Base-by-base conservation (phyloP, 192 early-diverging fungal species). In the Phycomyces blakesleeanus region DNA sequence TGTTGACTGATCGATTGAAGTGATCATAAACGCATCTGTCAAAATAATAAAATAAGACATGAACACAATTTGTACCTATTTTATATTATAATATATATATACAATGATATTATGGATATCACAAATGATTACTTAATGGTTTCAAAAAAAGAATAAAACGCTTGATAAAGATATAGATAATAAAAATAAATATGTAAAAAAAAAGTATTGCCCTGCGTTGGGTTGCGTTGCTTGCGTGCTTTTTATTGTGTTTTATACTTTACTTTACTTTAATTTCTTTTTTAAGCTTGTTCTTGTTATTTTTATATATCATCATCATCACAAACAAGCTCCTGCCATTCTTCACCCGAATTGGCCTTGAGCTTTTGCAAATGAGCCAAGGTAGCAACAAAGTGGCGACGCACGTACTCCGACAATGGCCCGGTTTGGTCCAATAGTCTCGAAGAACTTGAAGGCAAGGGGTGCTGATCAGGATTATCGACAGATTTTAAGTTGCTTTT, bases 401-500 rank as follows among this genome's bases (percentile, higher is more conserved):
- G 72, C 10, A 92, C 86, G 75, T 87, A 87, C 0, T 85, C 79
- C 16, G 86, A 81, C 50, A 86, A 74, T 0, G 80, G 73, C 11
- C 74, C 80, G 25, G 86, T 79, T n/a, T 79, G 83, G 27, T 84
- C 73, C 22, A 86, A 75, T 29, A 90, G 65, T 12, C 87, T 80
- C 11, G 85, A 87, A 24, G 82, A 86, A 63, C 83, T 86, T 56
- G 83, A 62, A 62, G 86, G 61, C 62, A 81, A 59, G 37, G 85
- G 74, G 68, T 81, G 79, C 60, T 85, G 83, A 65, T 87, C 87
- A 47, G 87, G 88, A 44, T 83, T 86, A 63, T 92, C 88, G 69
- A 92, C 85, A 64, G 80, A 85, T 14, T 76, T 73, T 24, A 90
- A 65, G 65, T 93, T 91, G 53, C 88, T 92, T 69, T 94, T 91